Conservation (phyloP, 2,329 filamentous ascomycete species). For the Colletotrichum caudatum region DNA sequence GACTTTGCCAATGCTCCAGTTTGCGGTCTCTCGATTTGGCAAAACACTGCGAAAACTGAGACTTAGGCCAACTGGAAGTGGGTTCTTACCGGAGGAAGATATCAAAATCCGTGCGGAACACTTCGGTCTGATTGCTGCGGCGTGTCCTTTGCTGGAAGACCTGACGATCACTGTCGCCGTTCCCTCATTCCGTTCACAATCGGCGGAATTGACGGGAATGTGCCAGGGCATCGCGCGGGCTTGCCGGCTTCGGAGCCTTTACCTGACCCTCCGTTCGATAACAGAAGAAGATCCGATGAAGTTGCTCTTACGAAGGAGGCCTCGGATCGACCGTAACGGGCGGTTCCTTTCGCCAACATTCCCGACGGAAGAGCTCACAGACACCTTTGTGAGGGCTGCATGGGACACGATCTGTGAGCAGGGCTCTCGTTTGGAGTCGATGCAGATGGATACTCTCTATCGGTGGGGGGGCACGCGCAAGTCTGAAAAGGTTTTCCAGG, state of each 20-base stretch:
- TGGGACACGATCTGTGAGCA: conserved; percentile 16
- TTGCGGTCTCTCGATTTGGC: conserved; percentile 3
- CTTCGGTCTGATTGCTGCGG: neutral
- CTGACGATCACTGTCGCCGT: conserved; percentile 3
- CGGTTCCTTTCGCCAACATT: neutral
- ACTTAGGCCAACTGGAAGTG: neutral
- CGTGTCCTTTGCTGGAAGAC: conserved; percentile 5
- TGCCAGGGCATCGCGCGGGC: neutral
- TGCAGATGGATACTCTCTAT: conserved; percentile 13
- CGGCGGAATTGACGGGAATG: neutral
- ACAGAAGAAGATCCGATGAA: neutral
- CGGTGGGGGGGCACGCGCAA: conserved; percentile 9
- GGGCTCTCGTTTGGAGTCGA: conserved; percentile 10
- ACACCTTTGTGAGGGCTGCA: neutral
- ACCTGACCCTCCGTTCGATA: neutral
- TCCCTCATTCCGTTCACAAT: neutral
- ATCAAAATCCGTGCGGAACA: conserved; percentile 1
- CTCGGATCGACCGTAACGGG: neutral
- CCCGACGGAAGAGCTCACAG: neutral
- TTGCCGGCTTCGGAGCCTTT: conserved; percentile 5
- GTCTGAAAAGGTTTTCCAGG: conserved; percentile 11
- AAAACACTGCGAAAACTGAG: conserved; percentile 5
- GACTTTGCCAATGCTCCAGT: neutral
- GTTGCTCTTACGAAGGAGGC: conserved; percentile 1
- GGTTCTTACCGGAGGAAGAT: neutral